Base-by-base conservation (phyloP, 2,329 filamentous ascomycete species). In the Aureobasidium uvarum region DNA sequence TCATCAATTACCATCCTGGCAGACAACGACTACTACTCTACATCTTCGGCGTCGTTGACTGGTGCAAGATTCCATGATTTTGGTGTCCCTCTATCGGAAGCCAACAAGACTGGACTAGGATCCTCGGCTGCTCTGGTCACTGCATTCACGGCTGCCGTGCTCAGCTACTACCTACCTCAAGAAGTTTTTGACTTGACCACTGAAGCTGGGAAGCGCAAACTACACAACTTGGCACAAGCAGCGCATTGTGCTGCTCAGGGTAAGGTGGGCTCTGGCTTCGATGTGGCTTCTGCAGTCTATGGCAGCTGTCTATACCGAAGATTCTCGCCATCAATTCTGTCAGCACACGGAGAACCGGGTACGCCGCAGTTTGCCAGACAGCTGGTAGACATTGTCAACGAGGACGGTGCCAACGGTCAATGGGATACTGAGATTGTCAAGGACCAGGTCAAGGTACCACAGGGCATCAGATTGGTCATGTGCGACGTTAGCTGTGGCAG, bases 21-120 rank as follows among this genome's bases (percentile, higher is more conserved):
- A 67, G 92, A 97, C 79, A 93, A 95, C 74, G 91, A 96, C 80
- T 99, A 99, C 84, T 99, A 98, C 81, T 97, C 95, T 5, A 86
- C 88, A 67, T 83, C 87, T 2, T 75, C 80, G 31, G 65, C 68
- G 76, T 65, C 74, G 81, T 25, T 67, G 13, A 48, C 63, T 10
- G 41, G 50, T 5, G 67, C 69, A 18, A 86, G 86, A 68, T 98
- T 98, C 80, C 84, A 86, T 68, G 84, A 88, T 74, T 96, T 96
- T 78, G 84, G 85, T 50, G 88, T 94, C 18, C 85, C 87, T 6
- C 84, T 99, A 41, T 80, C 83, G 66, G 84, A 88, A 68, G 93
- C 94, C 18, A 90, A 97, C 83, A 99, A 99, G 81, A 99, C 95
- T 0, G 95, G 95, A 1, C 86, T 99, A 36, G 95, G 95, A 66